Conservation (phyloP, 345 rosid species). For the Conringia planisiliqua region DNA sequence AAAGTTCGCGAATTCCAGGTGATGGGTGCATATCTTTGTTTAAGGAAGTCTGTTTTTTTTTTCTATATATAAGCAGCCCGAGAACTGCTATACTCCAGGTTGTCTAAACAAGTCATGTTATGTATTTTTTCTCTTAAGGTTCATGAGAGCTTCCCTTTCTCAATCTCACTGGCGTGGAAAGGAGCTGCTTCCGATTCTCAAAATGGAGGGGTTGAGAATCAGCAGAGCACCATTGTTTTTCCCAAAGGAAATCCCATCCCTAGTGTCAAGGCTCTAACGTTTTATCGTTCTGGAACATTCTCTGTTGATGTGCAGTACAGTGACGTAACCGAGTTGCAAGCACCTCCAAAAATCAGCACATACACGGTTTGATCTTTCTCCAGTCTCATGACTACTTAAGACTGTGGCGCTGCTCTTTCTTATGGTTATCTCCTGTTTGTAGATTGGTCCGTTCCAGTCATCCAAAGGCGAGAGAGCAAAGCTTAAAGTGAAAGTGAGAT, state of each 20-base stretch:
- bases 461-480: slow-evolving; percentile 69
- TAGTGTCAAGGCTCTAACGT: slow-evolving; percentile 81
- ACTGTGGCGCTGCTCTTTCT: slow-evolving; percentile 12
- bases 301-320: slow-evolving; percentile 69
- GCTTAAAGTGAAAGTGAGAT: slow-evolving; percentile 79
- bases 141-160: slow-evolving; percentile 79
- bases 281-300: slow-evolving; percentile 74
- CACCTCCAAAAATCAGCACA: slow-evolving; percentile 73
- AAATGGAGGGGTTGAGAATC: slow-evolving; percentile 61
- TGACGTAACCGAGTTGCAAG: slow-evolving; percentile 59
- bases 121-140: slow-evolving; percentile 43
- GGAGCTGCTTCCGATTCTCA: slow-evolving; percentile 61
- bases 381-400: not conserved
- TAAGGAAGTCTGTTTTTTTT: not conserved
- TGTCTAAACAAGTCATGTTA: not conserved
- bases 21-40: not conserved
- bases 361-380: slow-evolving; percentile 51
- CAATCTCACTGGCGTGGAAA: slow-evolving; percentile 78
- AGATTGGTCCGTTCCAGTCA: slow-evolving; percentile 95
- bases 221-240: slow-evolving; percentile 72
- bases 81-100: not conserved
- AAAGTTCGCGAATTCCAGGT: slow-evolving; percentile 99
- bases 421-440: slow-evolving; percentile 24
- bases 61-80: not conserved
- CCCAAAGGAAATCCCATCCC: slow-evolving; percentile 89